phyloP scores from a whole-genome alignment of 345 rosid species.

The Camelina laxa region DNA sequence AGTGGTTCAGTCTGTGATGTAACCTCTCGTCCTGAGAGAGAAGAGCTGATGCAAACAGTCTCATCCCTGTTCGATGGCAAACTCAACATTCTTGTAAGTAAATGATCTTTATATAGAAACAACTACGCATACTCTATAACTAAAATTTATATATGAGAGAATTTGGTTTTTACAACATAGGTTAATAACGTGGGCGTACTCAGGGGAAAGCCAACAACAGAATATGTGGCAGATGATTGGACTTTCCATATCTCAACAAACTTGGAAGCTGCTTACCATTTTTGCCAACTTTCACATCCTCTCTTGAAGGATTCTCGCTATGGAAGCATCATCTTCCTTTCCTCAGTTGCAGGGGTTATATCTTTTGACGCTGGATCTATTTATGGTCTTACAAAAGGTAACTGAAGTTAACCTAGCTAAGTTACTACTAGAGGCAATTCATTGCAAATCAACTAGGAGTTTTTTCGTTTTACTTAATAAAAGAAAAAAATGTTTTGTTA shows the following conservation, averaged over 20 bases:
- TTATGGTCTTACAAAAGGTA: slow-evolving; percentile 48
- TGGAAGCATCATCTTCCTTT: slow-evolving; percentile 57
- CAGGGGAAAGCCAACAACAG: slow-evolving; percentile 47
- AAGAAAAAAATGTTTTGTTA: slow-evolving; percentile 1
- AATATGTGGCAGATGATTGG: slow-evolving; percentile 51
- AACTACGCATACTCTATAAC: not conserved
- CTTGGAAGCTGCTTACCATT: slow-evolving; percentile 54
- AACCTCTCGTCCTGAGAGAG: slow-evolving; percentile 31
- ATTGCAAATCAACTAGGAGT: too few relatives aligned
- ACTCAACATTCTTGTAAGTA: slow-evolving; percentile 40
- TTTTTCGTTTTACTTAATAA: not conserved
- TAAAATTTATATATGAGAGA: not conserved
- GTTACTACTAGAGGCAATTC: too few relatives aligned
- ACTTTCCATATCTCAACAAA: slow-evolving; percentile 48
- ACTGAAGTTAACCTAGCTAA: too few relatives aligned
- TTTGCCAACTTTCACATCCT: slow-evolving; percentile 60
- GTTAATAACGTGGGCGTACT: slow-evolving; percentile 58
- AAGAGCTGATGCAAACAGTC: slow-evolving; percentile 16
- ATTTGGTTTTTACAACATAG: slow-evolving; percentile 18
- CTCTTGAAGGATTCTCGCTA: slow-evolving; percentile 53
- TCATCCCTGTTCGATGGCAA: slow-evolving; percentile 26
- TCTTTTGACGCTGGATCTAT: slow-evolving; percentile 33
- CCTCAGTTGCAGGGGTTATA: slow-evolving; percentile 48
- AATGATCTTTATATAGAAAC: not conserved
- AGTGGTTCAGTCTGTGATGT: slow-evolving; percentile 40